Base-by-base conservation (phyloP, 2,329 filamentous ascomycete species). In the Pseudocercospora vitis region DNA sequence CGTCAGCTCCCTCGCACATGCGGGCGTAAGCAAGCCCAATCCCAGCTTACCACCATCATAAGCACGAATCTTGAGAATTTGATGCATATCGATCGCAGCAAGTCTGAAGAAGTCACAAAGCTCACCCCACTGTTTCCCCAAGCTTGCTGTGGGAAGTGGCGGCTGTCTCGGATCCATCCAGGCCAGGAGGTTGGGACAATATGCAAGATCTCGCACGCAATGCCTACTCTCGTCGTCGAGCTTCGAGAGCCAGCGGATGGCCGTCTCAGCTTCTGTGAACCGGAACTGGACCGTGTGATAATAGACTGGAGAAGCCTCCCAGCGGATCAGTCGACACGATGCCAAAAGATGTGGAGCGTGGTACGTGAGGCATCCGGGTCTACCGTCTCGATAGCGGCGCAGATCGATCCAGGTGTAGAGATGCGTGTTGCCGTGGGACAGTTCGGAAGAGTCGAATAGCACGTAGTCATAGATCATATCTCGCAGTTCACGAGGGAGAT, bases 321-420 rank as follows among this genome's bases (percentile, higher is more conserved):
- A 18, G 2, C 47, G 47, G 29, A 49, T 49, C 2, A 37, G 47
- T 5, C 18, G 31, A 23, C 29, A 24, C 7, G 32, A 26, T 14
- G 47, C 21, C 7, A 49, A 32, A 4, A 49, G 18, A 2, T 31
- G 18, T 37, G 47, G 47, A 7, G 47, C 16, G 3, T 26, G 21
- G 21, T 49, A 49, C 2, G 47, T 39, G 8, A 49, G 31, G 45
- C 16, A 9, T 9, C 19, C 26, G 7, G 45, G 45, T 8, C 21
- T 16, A n/a, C 32, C 32, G n/a, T 49, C 18, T 7, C 21, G 47
- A n/a, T 39, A 39, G 11, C 18, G 31, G 12, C 47, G 32, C 9
- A 29, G 37, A n/a, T 49, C 47, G 47, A 49, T 49, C 47, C 47
- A 49, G 47, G 47, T 49, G 32, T 49, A 49, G 7, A 39, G 19